Evolutionary conservation across 2,329 filamentous ascomycete species (phyloP), one percentile per base, ranked within the genome.

Genomic region (Aureobasidium leucospermi): DNA sequence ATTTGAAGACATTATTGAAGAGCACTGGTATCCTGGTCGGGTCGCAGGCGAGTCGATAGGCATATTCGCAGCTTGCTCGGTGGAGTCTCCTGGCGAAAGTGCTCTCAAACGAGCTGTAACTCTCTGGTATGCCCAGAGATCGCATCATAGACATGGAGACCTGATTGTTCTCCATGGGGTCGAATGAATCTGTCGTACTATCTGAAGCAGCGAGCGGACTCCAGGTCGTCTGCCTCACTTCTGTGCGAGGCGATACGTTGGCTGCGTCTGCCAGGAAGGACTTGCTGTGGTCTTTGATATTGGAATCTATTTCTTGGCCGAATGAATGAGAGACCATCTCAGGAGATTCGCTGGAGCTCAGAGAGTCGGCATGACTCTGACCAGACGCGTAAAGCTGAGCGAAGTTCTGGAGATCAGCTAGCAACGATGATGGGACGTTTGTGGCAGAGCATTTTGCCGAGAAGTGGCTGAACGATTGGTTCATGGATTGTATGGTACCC

Each of bases 81-180:
- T 89, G 87, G 4, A 95, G 75, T 4, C 87, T 81, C 7, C 88
- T 83, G 10, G 85, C 84, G 65, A 95, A 92, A 1, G 81, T 85
- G 1, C 77, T 74, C 69, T 92, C 88, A 29, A 83, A 77, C 60
- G 81, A 80, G 9, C 83, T 79, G 68, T 86, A 85, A 0, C 83
- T 84, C 23, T 70, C 74, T 0, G 82, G 80, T 15, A 46, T 32
- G 2, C 46, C 59, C 4, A 61, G 15, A 8, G 52, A 57, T 11
- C 29, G 38, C n/a, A 55, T n/a, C 28, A 43, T 43, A 16, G 51
- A 42, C 9, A 19, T 13, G 6, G 39, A 42, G 2, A 32, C 39
- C 9, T 13, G 28, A 31, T 55, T 43, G 51, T 38, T 42, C 4
- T 32, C 28, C 10, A 34, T 28, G 8, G 15, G 8, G 4, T 43